Evolutionary conservation across 495 filamentous ascomycete genomes (phyloP), one percentile per base, ranked within the genome.

Genomic region (Penicillium maclennaniae): DNA sequence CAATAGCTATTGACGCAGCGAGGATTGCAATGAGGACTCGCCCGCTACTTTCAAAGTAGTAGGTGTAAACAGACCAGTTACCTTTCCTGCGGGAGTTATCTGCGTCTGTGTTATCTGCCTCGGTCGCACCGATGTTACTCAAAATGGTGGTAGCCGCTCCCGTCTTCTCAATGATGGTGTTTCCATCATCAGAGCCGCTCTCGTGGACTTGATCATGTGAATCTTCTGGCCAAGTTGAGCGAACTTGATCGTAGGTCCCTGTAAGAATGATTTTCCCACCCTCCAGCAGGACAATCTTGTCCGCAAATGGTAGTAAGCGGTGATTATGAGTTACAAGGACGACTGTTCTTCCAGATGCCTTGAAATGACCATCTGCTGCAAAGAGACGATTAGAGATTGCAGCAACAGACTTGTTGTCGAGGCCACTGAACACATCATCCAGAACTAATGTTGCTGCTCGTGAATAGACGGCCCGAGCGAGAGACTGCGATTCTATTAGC

Each of bases 21-120:
- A 46, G 9, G 3, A 34, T 3, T 4, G 31, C 17, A 23, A 43
- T 41, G 5, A 46, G 21, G 1, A 15, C 26, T n/a, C 36, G 34
- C 43, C 52, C 52, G 4, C 45, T 62, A 8, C 28, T 69, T 9
- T 57, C 56, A 6, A 79, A 64, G 45, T 84, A 84, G 51, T 80
- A 83, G 0, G 56, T 37, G 54, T 83, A 83, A 6, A 81, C 65
- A 9, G 70, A 54, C 7, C 69, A 55, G 36, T 77, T 74, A 10
- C 77, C 78, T 3, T 72, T 67, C 38, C 60, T 59, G 14, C 71
- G 65, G 21, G 42, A 10, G 15, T n/a, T 23, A 17, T 47, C 17
- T n/a, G 19, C 6, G 15, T 53, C 43, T 2, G 27, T 28, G 1
- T 4, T 10, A 3, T 34, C 41, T 12, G 34, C 48, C 2, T 51